These are phyloP conservation scores for Fusarium falciforme DNA, from an alignment of 2,329 filamentous ascomycete genomes.

Conservation along the genomic window DNA sequence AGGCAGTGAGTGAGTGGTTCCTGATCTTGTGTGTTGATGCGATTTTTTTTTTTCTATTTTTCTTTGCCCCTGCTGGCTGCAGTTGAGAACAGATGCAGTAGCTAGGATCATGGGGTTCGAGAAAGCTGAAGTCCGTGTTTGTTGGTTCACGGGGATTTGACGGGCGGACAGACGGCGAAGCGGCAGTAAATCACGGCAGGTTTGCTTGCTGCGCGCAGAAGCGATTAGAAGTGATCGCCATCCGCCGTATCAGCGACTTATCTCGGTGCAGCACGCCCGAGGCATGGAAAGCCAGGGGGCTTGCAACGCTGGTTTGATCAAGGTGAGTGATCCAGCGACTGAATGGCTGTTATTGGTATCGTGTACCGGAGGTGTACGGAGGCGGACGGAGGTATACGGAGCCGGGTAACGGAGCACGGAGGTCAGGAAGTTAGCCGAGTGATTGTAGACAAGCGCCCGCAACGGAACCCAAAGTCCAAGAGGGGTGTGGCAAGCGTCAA, in stretches of 20 bases:
- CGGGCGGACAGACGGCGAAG: constrained; percentile 1
- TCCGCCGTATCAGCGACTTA: constrained; percentile 1
- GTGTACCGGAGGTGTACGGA: constrained; percentile 34
- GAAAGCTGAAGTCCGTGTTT: constrained; percentile 8
- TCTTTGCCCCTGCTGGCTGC: background rate
- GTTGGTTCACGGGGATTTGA: constrained; percentile 26
- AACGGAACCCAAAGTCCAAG: constrained; percentile 20
- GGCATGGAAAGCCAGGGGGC: background rate
- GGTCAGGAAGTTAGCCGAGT: constrained; percentile 44
- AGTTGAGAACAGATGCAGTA: constrained; percentile 6
- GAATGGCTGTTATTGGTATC: constrained; percentile 10
- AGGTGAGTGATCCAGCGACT: constrained; percentile 6
- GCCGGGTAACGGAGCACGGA: constrained; percentile 35
- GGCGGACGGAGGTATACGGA: constrained; percentile 25
- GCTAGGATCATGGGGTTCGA: constrained; percentile 15
- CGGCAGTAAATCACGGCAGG: background rate
- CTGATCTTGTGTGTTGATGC: constrained; percentile 6
- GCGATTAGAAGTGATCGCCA: constrained; percentile 22
- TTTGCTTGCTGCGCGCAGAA: constrained; percentile 5
- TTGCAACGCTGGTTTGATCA: constrained; percentile 4
- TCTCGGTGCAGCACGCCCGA: constrained; percentile 10
- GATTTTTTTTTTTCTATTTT: background rate
- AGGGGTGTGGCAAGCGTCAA: constrained; percentile 16
- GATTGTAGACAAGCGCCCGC: constrained; percentile 38
- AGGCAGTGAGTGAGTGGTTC: background rate